phyloP scores from a whole-genome alignment of 1,284 basidiomycete genomes.

The Moniliella sp. region DNA sequence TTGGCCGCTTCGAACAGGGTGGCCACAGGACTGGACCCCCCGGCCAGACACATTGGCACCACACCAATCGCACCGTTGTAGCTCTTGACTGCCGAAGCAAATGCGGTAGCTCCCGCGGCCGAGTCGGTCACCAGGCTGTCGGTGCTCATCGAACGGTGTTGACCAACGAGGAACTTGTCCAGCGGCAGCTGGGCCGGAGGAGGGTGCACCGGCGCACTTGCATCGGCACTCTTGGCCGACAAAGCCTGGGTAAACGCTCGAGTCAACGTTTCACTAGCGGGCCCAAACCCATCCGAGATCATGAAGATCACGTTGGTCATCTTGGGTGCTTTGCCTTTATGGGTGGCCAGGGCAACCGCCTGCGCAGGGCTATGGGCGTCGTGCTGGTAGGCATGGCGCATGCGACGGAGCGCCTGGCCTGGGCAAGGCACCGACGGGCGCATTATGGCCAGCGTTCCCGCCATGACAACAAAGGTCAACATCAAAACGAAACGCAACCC shows the following conservation, averaged over 20 bases:
- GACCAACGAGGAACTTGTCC: constrained; percentile 31
- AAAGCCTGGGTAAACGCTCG: constrained; percentile 24
- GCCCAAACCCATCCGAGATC: constrained; percentile 32
- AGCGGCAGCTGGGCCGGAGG: constrained; percentile 16
- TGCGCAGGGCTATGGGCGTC: too few species aligned
- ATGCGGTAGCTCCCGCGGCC: constrained; percentile 35
- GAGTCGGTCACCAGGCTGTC: constrained; percentile 34
- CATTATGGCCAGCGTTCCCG: too few species aligned
- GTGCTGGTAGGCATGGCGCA: too few species aligned
- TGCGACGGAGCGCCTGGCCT: too few species aligned
- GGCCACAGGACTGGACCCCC: too few species aligned
- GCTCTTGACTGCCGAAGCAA: constrained; percentile 31
- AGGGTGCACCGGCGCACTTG: constrained; percentile 6
- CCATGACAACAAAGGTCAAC: too few species aligned
- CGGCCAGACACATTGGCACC: constrained; percentile 14
- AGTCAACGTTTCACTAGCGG: constrained; percentile 30
- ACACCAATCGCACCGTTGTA: constrained; percentile 35
- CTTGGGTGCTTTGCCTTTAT: too few species aligned
- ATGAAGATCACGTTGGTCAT: constrained; percentile 34
- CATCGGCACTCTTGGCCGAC: constrained; percentile 8
- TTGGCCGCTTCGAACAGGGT: constrained; percentile 35
- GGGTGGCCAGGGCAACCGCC: too few species aligned
- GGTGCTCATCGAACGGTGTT: constrained; percentile 25
- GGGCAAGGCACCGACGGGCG: too few species aligned
- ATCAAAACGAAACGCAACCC: too few species aligned